Conservation (phyloP, 2,329 filamentous ascomycete species). For the Alternaria longipes region DNA sequence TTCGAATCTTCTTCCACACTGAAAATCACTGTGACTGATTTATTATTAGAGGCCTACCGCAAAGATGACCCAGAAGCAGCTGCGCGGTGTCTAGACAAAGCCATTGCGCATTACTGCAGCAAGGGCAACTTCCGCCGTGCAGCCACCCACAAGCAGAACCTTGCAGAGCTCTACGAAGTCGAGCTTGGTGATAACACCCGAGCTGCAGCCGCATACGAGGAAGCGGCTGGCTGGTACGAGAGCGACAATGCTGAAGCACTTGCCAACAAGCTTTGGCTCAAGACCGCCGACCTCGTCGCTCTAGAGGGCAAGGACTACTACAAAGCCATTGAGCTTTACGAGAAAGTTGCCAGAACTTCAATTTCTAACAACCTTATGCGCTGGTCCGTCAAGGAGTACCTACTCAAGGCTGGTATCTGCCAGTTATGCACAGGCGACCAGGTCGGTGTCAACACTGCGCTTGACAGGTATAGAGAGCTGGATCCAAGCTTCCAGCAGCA, state of each 20-base stretch:
- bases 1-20: not conserved
- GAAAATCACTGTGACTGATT: slow-evolving; percentile 18
- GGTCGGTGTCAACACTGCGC: slow-evolving; percentile 78
- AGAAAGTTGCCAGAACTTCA: slow-evolving; percentile 79
- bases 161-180: slow-evolving; percentile 85
- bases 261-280: slow-evolving; percentile 92
- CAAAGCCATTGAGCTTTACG: slow-evolving; percentile 65
- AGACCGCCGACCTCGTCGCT: slow-evolving; percentile 87
- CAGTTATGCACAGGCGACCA: slow-evolving; percentile 80
- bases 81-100: slow-evolving; percentile 78
- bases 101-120: slow-evolving; percentile 84
- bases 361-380: slow-evolving; percentile 81
- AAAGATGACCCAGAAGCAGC: slow-evolving; percentile 86
- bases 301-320: slow-evolving; percentile 79
- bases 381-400: slow-evolving; percentile 84
- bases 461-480: slow-evolving; percentile 83
- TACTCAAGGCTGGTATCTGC: slow-evolving; percentile 93
- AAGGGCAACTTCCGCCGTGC: slow-evolving; percentile 93
- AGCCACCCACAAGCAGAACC: slow-evolving; percentile 87
- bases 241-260: slow-evolving; percentile 62
- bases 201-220: slow-evolving; percentile 84
- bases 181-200: slow-evolving; percentile 80
- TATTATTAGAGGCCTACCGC: slow-evolving; percentile 73
- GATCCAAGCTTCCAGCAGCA: slow-evolving; percentile 71
- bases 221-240: slow-evolving; percentile 89